Evolutionary conservation across 2,329 filamentous ascomycete genomes (phyloP), one percentile per base, ranked within the genome.

Genomic region (Blumeriella jaapii): DNA sequence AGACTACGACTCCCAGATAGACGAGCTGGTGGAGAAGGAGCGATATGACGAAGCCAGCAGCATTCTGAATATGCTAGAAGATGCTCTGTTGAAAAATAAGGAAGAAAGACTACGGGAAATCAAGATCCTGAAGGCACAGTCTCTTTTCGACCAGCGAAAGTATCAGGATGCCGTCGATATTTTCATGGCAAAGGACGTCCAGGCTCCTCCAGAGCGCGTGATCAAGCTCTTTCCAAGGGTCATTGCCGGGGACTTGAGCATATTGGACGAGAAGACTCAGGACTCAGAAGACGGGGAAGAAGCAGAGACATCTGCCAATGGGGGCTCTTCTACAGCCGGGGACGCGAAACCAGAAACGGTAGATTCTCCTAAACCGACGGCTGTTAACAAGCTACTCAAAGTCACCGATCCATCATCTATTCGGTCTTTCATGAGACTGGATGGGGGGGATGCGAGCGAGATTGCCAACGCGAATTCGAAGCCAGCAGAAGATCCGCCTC

Each of bases 31-130:
- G 1, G 70, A 77, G 13, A 73, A 71, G 40, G 74, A 70, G 7
- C 71, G 74, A 41, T 83, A 87, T 36, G 89, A 98, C 50, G 93
- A 98, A 59, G 89, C 89, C 0, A 81, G 96, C 43, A 95, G 86
- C 52, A 64, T 98, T 6, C 64, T 96, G 5, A 69, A 72, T 31
- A 86, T 95, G 76, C 71, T 98, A 0, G 91, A 98, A 59, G 89
- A 94, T 58, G 93, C 89, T 0, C 63, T 98, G 14, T 65, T 98
- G 14, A 73, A 75, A 29, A 75, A 93, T 58, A 98, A 98, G 59
- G 67, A 69, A 6, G 78, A 80, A 31, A 78, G 82, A 7, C 67
- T 94, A 40, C 74, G 87, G 17, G 81, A 93, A 49, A 78, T 93
- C 49, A 93, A 89, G 61, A 91, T 93, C 63, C 70, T 82, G 47